Evolutionary conservation across 192 early-diverging fungal species (phyloP).

Genomic region (Podila epicladia): DNA sequence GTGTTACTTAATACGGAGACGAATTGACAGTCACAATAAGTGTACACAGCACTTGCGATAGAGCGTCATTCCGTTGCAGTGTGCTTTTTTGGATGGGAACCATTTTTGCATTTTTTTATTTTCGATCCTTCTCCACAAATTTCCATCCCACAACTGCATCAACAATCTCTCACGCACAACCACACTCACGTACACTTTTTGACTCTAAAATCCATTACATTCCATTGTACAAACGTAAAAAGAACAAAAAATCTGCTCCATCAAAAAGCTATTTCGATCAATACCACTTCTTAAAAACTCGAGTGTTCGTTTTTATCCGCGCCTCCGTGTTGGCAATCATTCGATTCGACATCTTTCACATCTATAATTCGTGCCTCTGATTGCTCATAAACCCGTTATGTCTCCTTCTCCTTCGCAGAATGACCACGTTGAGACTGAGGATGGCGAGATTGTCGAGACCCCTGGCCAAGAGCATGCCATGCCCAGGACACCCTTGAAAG

Average conservation of each 20-base stretch:
- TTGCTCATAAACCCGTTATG: slow-evolving; percentile 50
- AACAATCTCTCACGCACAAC: slow-evolving; percentile 9
- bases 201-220: neutral
- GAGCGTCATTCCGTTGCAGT: too few relatives aligned
- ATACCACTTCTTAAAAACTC: too few relatives aligned
- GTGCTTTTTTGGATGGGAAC: too few relatives aligned
- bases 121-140: neutral
- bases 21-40: too few relatives aligned
- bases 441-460: slow-evolving; percentile 44
- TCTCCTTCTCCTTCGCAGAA: slow-evolving; percentile 51
- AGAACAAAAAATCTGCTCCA: slow-evolving; percentile 3
- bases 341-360: neutral
- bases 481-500: slow-evolving; percentile 6
- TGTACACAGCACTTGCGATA: too few relatives aligned
- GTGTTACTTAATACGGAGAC: too few relatives aligned
- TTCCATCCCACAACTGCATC: neutral
- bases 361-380: neutral
- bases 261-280: neutral
- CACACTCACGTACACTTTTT: neutral
- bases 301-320: neutral
- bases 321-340: too few relatives aligned
- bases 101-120: too few relatives aligned
- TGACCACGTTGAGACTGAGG: slow-evolving; percentile 45
- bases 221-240: neutral
- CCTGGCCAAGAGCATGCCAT: slow-evolving; percentile 9